Conservation (phyloP, 345 rosid species). For the Erysimum cheiranthoides region DNA sequence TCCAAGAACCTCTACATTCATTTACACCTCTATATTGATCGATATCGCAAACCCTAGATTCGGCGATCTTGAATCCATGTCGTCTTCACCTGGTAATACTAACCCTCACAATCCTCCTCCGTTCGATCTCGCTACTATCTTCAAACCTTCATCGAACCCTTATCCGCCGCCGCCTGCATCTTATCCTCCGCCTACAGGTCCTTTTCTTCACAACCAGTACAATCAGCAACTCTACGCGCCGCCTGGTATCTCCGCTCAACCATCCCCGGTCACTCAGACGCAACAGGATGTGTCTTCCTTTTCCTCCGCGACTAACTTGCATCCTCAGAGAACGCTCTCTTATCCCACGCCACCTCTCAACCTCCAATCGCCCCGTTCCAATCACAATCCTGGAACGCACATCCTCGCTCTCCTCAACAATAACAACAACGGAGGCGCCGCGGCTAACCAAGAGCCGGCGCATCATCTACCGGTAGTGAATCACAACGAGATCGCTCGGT, state of each 20-base stretch:
- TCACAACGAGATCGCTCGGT: conserved; percentile 44
- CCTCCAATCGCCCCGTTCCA: conserved; percentile 47
- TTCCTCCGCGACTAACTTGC: conserved; percentile 48
- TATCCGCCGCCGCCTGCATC: conserved; percentile 56
- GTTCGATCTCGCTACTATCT: conserved; percentile 51
- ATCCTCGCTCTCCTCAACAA: conserved; percentile 70
- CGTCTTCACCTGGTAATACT: conserved; percentile 53
- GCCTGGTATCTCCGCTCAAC: conserved; percentile 28
- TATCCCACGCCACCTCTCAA: conserved; percentile 51
- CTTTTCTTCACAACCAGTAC: conserved; percentile 55
- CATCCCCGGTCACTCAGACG: conserved; percentile 25
- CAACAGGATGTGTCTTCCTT: conserved; percentile 35
- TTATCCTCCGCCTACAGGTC: conserved; percentile 65
- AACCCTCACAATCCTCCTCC: conserved; percentile 46
- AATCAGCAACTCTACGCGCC: conserved; percentile 54
- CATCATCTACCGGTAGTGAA: conserved; percentile 34
- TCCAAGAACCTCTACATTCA: neutral
- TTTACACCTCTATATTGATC: neutral
- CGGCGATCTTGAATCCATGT: conserved; percentile 48
- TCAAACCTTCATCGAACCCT: conserved; percentile 52
- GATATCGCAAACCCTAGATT: conserved; percentile 34
- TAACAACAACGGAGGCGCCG: conserved; percentile 32
- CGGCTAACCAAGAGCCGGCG: conserved; percentile 44
- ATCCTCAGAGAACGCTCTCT: conserved; percentile 47
- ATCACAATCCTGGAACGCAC: conserved; percentile 64